Evolutionary conservation across 164 flowering plant genomes (phyloP), one percentile per base, ranked within the genome.

Genomic region (Vitis cinerea): DNA sequence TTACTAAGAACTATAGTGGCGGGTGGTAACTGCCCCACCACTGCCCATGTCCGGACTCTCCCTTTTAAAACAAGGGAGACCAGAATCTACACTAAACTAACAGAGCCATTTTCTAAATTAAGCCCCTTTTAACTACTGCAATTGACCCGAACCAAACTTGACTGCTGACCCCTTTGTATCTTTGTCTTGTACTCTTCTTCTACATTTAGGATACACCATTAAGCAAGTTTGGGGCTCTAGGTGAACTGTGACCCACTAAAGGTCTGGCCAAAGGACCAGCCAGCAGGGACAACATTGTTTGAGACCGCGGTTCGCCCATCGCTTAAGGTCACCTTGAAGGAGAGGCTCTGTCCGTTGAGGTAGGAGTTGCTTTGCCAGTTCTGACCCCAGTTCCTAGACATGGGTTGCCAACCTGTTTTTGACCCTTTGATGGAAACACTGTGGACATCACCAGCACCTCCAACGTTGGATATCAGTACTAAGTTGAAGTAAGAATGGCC

Each of bases 331-430:
- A 91, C 94, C 79, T 79, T 84, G 76, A 91, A 91, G 9, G 94
- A 88, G 29, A 91, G 87, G 82, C 67, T 68, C 62, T 90, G 94
- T 1, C 97, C 92, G 49, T 88, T 81, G 51, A 90, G 86, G 67
- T 79, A 71, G 10, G 79, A 15, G 78, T 86, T 87, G 89, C 87
- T 89, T 67, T 89, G 93, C 97, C 97, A 90, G 70, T 88, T 91
- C 60, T 91, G 97, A 6, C 97, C 97, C 97, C 97, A 91, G 80
- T 91, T 91, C 64, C 97, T 85, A 3, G 94, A 83, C 97, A 91
- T 87, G 27, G 88, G 53, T 68, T 79, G 80, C 97, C 97, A 91
- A 6, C 75, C 77, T 10, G 93, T 87, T 59, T 75, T 83, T 14
- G 94, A 87, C 8, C 97, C 97, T 72, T 88, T 90, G 78, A 92